These are phyloP conservation scores for Phytophthora podocarpi DNA, from an alignment of 352 stramenopile genomes.

Conservation along the genomic window DNA sequence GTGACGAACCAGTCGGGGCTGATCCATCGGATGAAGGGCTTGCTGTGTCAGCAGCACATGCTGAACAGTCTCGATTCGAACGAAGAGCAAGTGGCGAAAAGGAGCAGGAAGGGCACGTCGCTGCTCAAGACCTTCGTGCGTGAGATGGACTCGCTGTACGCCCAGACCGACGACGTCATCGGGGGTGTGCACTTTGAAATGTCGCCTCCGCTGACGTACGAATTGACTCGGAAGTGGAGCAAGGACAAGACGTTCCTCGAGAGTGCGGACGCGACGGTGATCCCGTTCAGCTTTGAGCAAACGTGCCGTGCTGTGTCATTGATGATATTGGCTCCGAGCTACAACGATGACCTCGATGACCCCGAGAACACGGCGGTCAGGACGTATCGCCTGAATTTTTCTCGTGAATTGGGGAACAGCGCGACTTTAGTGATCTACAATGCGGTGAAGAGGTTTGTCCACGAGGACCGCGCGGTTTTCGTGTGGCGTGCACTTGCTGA, in stretches of 20 bases:
- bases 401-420: slow-evolving; percentile 9
- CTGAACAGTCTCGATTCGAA: not conserved
- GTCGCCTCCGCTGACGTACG: slow-evolving; percentile 23
- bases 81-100: not conserved
- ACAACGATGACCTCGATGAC: slow-evolving; percentile 26
- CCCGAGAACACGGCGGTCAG: slow-evolving; percentile 21
- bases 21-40: slow-evolving; percentile 20
- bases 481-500: slow-evolving; percentile 55
- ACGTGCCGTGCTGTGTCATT: slow-evolving; percentile 27
- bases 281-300: slow-evolving; percentile 27
- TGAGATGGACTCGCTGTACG: slow-evolving; percentile 32
- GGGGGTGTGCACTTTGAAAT: slow-evolving; percentile 10
- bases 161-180: slow-evolving; percentile 26
- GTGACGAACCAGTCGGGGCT: slow-evolving; percentile 18
- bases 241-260: slow-evolving; percentile 25
- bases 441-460: slow-evolving; percentile 49
- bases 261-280: slow-evolving; percentile 26
- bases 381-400: slow-evolving; percentile 23
- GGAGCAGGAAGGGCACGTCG: not conserved
- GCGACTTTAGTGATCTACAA: slow-evolving; percentile 22
- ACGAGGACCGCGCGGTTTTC: slow-evolving; percentile 47
- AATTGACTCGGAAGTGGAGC: slow-evolving; percentile 18
- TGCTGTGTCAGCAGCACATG: slow-evolving; percentile 15
- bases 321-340: slow-evolving; percentile 23
- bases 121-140: slow-evolving; percentile 30